Percentiles rank a stretch among this genome's conserved stretches.
These are phyloP conservation scores for Rhododendron molle DNA, from an alignment of 148 eudicot genomes.

Conservation along the genomic window DNA sequence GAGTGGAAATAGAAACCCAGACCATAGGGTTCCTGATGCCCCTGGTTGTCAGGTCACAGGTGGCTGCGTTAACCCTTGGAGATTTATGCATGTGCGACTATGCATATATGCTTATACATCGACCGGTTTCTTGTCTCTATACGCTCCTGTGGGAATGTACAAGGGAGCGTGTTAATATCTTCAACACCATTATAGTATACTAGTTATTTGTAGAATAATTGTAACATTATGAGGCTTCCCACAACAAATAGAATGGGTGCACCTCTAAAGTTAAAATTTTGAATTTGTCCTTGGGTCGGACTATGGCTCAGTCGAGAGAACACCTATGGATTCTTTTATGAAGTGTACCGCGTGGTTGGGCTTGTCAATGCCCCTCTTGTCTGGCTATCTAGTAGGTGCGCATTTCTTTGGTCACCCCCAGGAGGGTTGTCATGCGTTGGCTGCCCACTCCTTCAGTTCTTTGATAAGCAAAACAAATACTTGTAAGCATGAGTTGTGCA, in stretches of 20 bases:
- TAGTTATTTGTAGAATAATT: not conserved
- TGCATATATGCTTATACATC: not conserved
- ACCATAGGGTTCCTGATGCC: not conserved
- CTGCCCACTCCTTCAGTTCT: not conserved
- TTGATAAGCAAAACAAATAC: not conserved
- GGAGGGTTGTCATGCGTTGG: not conserved
- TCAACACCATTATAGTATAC: not conserved
- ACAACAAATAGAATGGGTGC: not conserved
- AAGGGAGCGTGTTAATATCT: not conserved
- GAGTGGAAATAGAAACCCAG: not conserved
- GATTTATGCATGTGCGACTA: not conserved
- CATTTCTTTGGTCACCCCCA: not conserved
- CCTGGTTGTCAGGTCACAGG: not conserved
- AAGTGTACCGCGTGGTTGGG: not conserved
- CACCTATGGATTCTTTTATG: not conserved
- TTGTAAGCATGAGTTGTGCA: not conserved
- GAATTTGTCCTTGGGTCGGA: not conserved
- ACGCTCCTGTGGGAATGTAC: not conserved
- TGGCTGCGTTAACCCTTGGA: not conserved
- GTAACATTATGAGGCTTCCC: not conserved
- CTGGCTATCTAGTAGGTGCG: not conserved
- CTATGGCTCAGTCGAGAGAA: not conserved
- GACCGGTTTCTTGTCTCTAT: not conserved
- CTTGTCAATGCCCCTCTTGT: not conserved
- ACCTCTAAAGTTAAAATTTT: not conserved